Conservation (phyloP, 1,284 basidiomycete species). For the Cutaneotrichosporon mucoides region DNA sequence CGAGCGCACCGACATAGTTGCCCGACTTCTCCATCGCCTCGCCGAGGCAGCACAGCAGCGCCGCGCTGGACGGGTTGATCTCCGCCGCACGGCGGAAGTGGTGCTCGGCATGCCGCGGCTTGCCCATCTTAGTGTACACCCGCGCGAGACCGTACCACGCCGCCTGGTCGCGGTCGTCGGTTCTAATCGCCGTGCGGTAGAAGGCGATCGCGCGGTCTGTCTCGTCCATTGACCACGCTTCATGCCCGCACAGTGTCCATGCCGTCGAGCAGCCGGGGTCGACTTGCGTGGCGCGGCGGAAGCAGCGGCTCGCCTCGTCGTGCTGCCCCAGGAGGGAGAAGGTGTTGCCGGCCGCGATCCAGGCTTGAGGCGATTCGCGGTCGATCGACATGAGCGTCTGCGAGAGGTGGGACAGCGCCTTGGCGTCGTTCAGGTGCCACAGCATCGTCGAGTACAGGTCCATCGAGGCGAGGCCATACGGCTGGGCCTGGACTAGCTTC, state of each 20-base stretch:
- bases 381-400: conserved; percentile 81
- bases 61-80: conserved; percentile 86
- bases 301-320: conserved; percentile 83
- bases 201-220: conserved; percentile 80
- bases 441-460: conserved; percentile 89
- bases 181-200: conserved; percentile 81
- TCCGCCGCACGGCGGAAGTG: conserved; percentile 84
- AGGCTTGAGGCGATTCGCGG: conserved; percentile 75
- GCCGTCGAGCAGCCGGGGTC: conserved; percentile 83
- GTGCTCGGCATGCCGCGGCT: conserved; percentile 83
- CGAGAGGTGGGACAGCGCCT: conserved; percentile 79
- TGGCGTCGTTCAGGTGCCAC: conserved; percentile 80
- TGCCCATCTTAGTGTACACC: conserved; percentile 87
- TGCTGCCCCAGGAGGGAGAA: conserved; percentile 89
- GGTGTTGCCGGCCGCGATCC: conserved; percentile 90
- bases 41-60: conserved; percentile 82
- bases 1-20: conserved; percentile 69
- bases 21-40: conserved; percentile 79
- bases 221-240: conserved; percentile 84
- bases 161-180: conserved; percentile 86
- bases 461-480: conserved; percentile 82
- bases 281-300: conserved; percentile 77
- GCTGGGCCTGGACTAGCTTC: conserved; percentile 70
- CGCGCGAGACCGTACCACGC: conserved; percentile 98
- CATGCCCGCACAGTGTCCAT: conserved; percentile 89